Conservation (phyloP, 768 basidiomycete species). For the Tylopilus rubrobrunneus region DNA sequence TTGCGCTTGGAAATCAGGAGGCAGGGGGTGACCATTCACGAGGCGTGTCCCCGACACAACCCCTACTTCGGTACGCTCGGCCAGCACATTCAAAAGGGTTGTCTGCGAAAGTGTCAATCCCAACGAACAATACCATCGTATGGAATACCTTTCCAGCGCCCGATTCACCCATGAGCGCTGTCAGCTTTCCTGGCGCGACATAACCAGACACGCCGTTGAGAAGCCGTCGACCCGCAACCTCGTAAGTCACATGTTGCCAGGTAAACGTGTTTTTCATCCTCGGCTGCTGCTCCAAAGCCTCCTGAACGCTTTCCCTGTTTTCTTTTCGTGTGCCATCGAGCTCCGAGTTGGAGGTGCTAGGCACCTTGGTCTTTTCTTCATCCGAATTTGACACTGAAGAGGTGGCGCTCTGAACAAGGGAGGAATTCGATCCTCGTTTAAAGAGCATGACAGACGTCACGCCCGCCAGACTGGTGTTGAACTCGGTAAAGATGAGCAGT, state of each 20-base stretch:
- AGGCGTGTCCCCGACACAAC: conserved; percentile 39
- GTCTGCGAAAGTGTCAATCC: conserved; percentile 28
- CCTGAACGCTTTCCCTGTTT: conserved; percentile 20
- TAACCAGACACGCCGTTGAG: conserved; percentile 47
- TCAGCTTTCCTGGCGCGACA: conserved; percentile 47
- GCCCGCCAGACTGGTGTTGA: conserved; percentile 36
- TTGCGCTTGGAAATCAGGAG: conserved; percentile 52
- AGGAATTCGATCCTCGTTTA: conserved; percentile 50
- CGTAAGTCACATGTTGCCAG: conserved; percentile 71
- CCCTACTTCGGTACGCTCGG: conserved; percentile 36
- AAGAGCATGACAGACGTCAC: conserved; percentile 53
- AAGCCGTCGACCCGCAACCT: conserved; percentile 49
- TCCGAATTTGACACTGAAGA: conserved; percentile 21
- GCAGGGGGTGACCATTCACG: conserved; percentile 43
- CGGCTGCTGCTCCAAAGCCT: conserved; percentile 34
- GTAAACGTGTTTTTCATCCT: conserved; percentile 63
- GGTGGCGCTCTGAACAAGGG: not conserved
- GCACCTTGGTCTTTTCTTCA: conserved; percentile 27
- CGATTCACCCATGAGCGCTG: conserved; percentile 48
- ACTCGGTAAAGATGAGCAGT: conserved; percentile 60
- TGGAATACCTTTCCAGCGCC: conserved; percentile 30
- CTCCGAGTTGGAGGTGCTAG: conserved; percentile 2
- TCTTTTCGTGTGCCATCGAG: conserved; percentile 1
- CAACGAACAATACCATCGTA: too few relatives aligned
- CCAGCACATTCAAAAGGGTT: conserved; percentile 48